phyloP scores from a whole-genome alignment of 164 flowering plant species.

The Nelumbo lutea region DNA sequence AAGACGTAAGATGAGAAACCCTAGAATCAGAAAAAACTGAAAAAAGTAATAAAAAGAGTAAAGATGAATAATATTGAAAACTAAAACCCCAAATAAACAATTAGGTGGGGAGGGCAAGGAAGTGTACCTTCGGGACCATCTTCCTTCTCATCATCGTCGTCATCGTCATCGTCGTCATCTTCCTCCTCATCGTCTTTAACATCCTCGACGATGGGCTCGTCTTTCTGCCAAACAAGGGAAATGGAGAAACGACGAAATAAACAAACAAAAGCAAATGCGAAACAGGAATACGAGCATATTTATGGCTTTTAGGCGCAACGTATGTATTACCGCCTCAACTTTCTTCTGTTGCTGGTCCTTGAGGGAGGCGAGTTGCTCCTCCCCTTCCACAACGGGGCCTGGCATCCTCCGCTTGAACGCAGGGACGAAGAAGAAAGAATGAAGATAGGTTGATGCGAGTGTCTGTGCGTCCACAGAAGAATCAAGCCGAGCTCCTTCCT shows the following conservation, averaged over 20 bases:
- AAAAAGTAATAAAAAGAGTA: not conserved
- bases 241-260: not conserved
- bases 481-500: no score
- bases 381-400: constrained; percentile 36
- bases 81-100: not conserved
- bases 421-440: not conserved
- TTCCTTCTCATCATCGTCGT: constrained; percentile 55
- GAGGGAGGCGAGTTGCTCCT: constrained; percentile 18
- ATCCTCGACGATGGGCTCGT: constrained; percentile 45
- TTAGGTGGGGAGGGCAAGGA: not conserved
- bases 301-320: not conserved
- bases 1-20: not conserved
- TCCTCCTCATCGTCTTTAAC: constrained; percentile 59
- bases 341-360: constrained; percentile 25
- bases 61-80: not conserved
- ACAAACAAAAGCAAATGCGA: not conserved
- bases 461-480: no score
- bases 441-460: no score
- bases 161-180: constrained; percentile 63
- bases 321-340: constrained; percentile 8
- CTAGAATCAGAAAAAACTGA: not conserved
- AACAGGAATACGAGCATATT: not conserved
- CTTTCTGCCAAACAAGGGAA: constrained; percentile 17
- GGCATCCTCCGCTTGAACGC: constrained; percentile 23
- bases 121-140: constrained; percentile 41